Evolutionary conservation across 768 basidiomycete species (phyloP), one percentile per base, ranked within the genome.

Genomic region (Amanita inopinata): DNA sequence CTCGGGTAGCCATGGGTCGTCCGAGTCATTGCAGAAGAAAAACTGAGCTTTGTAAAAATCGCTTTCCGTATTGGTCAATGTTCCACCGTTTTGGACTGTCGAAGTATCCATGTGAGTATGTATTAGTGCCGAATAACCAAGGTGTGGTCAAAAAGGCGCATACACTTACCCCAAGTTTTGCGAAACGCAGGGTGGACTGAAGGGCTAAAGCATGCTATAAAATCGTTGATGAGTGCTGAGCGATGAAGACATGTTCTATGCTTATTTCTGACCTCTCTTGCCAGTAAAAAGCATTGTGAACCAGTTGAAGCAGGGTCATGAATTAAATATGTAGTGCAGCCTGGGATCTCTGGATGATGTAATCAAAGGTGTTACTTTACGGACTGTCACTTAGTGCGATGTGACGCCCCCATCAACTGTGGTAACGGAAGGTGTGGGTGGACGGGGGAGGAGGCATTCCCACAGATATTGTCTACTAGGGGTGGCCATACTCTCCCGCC

Each of bases 401-500:
- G n/a, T n/a, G n/a, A n/a, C n/a, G n/a, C n/a, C n/a, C n/a, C n/a
- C n/a, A n/a, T n/a, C n/a, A n/a, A n/a, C n/a, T n/a, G n/a, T n/a
- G n/a, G n/a, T n/a, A n/a, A n/a, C n/a, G n/a, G n/a, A n/a, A n/a
- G n/a, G n/a, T n/a, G n/a, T n/a, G n/a, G n/a, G n/a, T n/a, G n/a
- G n/a, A n/a, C n/a, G n/a, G n/a, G n/a, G n/a, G n/a, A n/a, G n/a
- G n/a, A n/a, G n/a, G n/a, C n/a, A n/a, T n/a, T n/a, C n/a, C n/a
- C n/a, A n/a, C n/a, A n/a, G n/a, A n/a, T n/a, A n/a, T n/a, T n/a
- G n/a, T n/a, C n/a, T n/a, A n/a, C n/a, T n/a, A n/a, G n/a, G n/a
- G n/a, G n/a, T n/a, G n/a, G 57, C 61, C 32, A 62, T 56, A 32
- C 59, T 69, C 56, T 74, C 73, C 48, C 83, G 62, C 43, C 67